Evolutionary conservation across 2,329 filamentous ascomycete genomes (phyloP).

Genomic region (Fusarium protoensiforme): DNA sequence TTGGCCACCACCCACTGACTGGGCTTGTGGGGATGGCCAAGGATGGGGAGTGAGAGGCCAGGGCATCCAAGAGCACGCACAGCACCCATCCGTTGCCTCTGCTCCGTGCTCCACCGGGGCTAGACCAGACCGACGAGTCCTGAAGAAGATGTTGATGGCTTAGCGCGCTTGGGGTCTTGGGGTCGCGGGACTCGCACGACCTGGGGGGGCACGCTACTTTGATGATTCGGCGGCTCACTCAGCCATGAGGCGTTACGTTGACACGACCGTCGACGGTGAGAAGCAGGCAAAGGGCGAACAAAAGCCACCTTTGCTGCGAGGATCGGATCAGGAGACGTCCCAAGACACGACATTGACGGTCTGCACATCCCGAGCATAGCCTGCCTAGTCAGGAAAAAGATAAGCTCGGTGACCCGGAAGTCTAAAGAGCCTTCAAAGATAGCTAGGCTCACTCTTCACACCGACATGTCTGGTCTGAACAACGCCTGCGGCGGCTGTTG

Average conservation of each 20-base stretch:
- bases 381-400: conserved; percentile 9
- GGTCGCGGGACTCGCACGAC: neutral
- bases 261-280: neutral
- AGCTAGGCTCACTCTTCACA: neutral
- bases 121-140: conserved; percentile 28
- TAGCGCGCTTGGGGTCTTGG: conserved; percentile 29
- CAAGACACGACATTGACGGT: conserved; percentile 18
- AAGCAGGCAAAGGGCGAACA: neutral
- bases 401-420: neutral
- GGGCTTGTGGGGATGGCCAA: conserved; percentile 32
- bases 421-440: neutral
- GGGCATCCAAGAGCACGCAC: conserved; percentile 22
- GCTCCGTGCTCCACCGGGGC: conserved; percentile 29
- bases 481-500: neutral
- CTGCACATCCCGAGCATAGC: neutral
- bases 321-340: conserved; percentile 18
- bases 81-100: conserved; percentile 22
- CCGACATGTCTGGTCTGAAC: neutral
- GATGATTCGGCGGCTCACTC: neutral
- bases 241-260: conserved; percentile 1
- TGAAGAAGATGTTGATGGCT: conserved; percentile 28
- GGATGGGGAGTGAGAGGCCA: conserved; percentile 23
- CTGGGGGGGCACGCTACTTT: conserved; percentile 8
- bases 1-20: conserved; percentile 23
- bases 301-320: conserved; percentile 11